A percentile compares a stretch with the other conserved stretches of the same genome.
Evolutionary conservation across 768 basidiomycete genomes (phyloP).

Genomic region (Kwoniella newhampshirensis): DNA sequence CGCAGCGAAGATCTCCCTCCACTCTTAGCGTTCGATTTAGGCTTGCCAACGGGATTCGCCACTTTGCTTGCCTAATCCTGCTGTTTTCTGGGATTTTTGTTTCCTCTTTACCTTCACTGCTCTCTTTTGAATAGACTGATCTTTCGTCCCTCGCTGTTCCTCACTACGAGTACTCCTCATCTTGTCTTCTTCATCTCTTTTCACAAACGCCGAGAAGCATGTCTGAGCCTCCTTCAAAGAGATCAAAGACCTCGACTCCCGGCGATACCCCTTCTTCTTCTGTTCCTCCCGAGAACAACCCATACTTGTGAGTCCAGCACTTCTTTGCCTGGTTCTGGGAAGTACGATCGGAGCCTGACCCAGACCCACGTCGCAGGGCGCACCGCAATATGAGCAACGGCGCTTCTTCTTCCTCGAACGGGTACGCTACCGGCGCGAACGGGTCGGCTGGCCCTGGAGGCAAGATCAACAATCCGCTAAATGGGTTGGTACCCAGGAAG

Average conservation of each 20-base stretch:
- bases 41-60: conserved; percentile 4
- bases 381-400: conserved; percentile 5
- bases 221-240: conserved; percentile 27
- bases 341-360: background rate
- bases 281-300: conserved; percentile 38
- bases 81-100: background rate
- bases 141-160: too few relatives aligned
- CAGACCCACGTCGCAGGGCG: too few relatives aligned
- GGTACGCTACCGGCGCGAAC: conserved; percentile 22
- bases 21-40: background rate
- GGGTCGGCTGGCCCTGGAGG: conserved; percentile 13
- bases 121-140: too few relatives aligned
- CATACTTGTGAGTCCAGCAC: conserved; percentile 41
- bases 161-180: too few relatives aligned
- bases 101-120: background rate
- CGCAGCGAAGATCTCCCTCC: conserved; percentile 16
- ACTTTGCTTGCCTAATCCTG: conserved; percentile 8
- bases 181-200: background rate
- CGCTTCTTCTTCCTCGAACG: conserved; percentile 21
- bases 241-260: conserved; percentile 18
- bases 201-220: background rate
- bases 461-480: conserved; percentile 60
- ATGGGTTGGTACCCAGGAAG: conserved; percentile 70
- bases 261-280: conserved; percentile 20
- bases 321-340: background rate